Base-by-base conservation (phyloP, 306 rosid genomes). In the Mimosa bimucronata region DNA sequence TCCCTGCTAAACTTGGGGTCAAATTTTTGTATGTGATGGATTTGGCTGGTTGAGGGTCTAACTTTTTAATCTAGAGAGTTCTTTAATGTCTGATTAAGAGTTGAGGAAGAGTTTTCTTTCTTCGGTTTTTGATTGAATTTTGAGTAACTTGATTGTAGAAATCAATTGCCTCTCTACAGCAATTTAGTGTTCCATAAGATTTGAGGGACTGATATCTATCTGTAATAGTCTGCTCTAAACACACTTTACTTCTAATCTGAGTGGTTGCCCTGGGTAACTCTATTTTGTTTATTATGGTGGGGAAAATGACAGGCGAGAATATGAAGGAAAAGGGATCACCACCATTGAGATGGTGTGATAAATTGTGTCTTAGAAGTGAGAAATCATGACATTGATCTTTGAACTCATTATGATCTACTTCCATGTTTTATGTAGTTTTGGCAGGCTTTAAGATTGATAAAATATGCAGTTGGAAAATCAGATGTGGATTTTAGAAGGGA, bases 401-500 rank as follows among this genome's bases (percentile, higher is more conserved):
- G 25, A 69, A 6, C 70, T 30, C 19, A 9, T 46, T 74, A 26
- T 80, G 45, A 46, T 83, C 31, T 53, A 73, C 73, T 70, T 45
- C 25, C 53, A 81, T 75, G 19, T 73, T 15, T 42, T 42, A 9
- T 55, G 29, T 3, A 44, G 80, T 73, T 73, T 71, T 84, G 58
- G 76, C 91, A 96, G 98, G 97, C 97, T 78, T 83, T 96, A 44
- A 90, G 99, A 80, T 89, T 96, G 94, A 96, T 93, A 67, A 96
- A 93, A 80, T 96, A 96, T 75, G 77, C 83, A 0, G 94, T 96
- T 84, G 98, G 90, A 45, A 96, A 96, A 83, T 93, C 99, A 67
- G 99, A 98, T 81, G 93, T 84, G 55, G 99, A 96, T 86, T 96
- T 96, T 83, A 87, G 97, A 87, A 96, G 97, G 86, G 99, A 96